Evolutionary conservation across 108 stramenopile genomes (phyloP).

Genomic region (Cyclotella sp.): DNA sequence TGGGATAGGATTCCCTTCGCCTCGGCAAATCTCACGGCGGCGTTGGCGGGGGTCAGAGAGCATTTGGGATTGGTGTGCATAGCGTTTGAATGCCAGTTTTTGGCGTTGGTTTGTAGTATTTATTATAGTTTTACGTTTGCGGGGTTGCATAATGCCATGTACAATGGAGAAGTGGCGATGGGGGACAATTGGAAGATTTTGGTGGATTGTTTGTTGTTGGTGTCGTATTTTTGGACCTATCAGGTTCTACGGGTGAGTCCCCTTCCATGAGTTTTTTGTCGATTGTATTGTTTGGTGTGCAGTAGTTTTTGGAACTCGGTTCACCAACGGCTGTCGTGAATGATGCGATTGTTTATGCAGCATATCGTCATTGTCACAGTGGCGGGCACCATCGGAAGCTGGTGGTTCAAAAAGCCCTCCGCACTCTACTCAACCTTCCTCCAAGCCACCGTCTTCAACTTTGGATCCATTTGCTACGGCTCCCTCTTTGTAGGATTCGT

Average conservation of each 20-base stretch:
- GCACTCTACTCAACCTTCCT: constrained; percentile 58
- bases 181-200: constrained; percentile 44
- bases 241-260: constrained; percentile 79
- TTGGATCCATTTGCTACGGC: constrained; percentile 92
- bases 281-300: not conserved
- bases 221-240: constrained; percentile 89
- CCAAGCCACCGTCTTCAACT: constrained; percentile 63
- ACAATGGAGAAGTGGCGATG: constrained; percentile 57
- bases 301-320: not conserved
- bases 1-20: constrained; percentile 86
- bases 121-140: constrained; percentile 72
- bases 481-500: constrained; percentile 88
- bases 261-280: not conserved
- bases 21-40: constrained; percentile 73
- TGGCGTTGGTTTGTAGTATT: constrained; percentile 74
- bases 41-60: constrained; percentile 64
- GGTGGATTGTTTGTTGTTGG: constrained; percentile 52
- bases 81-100: constrained; percentile 74
- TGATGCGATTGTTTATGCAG: constrained; percentile 36
- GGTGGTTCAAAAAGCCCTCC: constrained; percentile 79
- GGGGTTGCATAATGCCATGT: constrained; percentile 80
- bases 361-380: constrained; percentile 88
- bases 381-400: constrained; percentile 86
- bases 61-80: constrained; percentile 66
- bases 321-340: not conserved